These are phyloP conservation scores for Coffea humblotiana DNA, from an alignment of 305 asterid species.

Conservation along the genomic window DNA sequence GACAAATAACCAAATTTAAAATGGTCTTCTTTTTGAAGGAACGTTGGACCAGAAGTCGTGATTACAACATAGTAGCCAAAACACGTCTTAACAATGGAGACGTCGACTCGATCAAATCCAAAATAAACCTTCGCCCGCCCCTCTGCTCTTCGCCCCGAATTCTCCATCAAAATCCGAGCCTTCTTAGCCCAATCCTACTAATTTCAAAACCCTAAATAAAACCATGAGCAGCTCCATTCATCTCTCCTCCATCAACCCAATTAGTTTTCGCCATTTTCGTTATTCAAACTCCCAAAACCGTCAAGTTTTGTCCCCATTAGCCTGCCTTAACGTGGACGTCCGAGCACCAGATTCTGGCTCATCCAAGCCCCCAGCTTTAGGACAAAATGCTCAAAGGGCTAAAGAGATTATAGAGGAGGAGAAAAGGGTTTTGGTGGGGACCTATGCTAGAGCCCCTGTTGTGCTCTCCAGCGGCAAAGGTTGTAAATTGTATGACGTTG, in stretches of 20 bases:
- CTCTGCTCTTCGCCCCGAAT: not conserved
- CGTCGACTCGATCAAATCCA: too few species aligned
- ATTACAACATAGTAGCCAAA: too few species aligned
- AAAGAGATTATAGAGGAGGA: constrained; percentile 70
- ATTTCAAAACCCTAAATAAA: constrained; percentile 3
- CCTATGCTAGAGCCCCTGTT: constrained; percentile 76
- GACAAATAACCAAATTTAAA: too few species aligned
- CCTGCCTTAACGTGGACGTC: constrained; percentile 55
- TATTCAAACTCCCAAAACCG: not conserved
- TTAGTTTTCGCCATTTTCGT: constrained; percentile 32
- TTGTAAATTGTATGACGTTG: constrained; percentile 74
- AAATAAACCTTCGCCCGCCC: too few species aligned
- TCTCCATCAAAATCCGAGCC: not conserved
- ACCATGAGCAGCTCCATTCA: constrained; percentile 52
- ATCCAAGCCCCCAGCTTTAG: constrained; percentile 15
- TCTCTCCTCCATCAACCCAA: constrained; percentile 31
- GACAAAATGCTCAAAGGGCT: constrained; percentile 25
- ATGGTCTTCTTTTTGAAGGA: too few species aligned
- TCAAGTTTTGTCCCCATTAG: constrained; percentile 22
- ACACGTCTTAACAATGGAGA: too few species aligned
- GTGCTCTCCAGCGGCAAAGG: constrained; percentile 79
- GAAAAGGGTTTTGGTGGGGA: constrained; percentile 66
- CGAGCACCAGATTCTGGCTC: constrained; percentile 30
- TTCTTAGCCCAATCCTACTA: not conserved
- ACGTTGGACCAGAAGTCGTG: too few species aligned